Evolutionary conservation across 805 yeast species (phyloP), one percentile per base, ranked within the genome.

Genomic region (Wickerhamia fluorescens): DNA sequence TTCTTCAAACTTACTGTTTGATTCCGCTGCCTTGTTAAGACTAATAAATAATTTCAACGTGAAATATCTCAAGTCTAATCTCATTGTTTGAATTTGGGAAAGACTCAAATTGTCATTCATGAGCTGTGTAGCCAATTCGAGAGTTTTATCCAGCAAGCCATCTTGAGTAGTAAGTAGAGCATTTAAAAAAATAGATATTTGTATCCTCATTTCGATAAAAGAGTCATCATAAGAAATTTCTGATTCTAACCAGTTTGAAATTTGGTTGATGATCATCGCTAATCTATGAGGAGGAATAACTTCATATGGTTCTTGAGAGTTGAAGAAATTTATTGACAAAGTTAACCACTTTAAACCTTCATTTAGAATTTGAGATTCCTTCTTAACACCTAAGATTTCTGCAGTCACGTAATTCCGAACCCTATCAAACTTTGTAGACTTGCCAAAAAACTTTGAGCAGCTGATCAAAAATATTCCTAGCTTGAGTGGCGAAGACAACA

Each of bases 261-360:
- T 38, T 4, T 71, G 66, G 23, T 61, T 68, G 12, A 83, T 36
- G 6, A 79, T 53, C 84, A 81, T 73, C 24, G 64, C 68, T 22
- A 79, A 56, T 40, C 92, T 67, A 44, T 77, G 87, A 3, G 70
- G 61, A 5, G 84, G 79, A 15, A 82, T 54, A 2, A 75, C 62
- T n/a, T 48, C 53, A 25, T 53, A 56, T 14, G 37, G 37, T 11
- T 53, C 61, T 6, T 40, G 38, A 3, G 53, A 34, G 28, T 51
- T 45, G 12, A 55, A 43, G 34, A 74, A 58, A 33, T 64, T 58
- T 26, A 60, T 64, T 22, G 79, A 52, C 3, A 77, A 40, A 1
- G 74, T 55, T 4, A 81, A 34, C 49, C 68, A 65, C 10, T 49
- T 51, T 20, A 73, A 47, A 0, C 80, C 80, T 3, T 47, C 47